Evolutionary conservation across 352 stramenopile genomes (phyloP).

Genomic region (Phytophthora agathidicida): DNA sequence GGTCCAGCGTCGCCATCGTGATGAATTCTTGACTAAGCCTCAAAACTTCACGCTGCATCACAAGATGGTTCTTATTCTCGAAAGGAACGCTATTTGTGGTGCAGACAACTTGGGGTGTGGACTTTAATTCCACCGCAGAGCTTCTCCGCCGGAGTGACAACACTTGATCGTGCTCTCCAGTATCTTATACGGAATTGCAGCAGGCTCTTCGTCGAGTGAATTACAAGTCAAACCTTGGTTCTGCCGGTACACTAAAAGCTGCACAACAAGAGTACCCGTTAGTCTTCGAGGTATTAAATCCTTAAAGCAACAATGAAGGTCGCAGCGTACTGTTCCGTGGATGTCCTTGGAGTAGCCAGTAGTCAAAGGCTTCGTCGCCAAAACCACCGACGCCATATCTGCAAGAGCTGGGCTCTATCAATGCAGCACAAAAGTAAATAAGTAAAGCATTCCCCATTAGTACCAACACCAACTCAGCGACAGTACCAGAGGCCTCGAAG

Average conservation of each 20-base stretch:
- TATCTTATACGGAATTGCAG: constrained; percentile 66
- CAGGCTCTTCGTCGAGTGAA: constrained; percentile 28
- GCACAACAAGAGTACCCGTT: background rate
- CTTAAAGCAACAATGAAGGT: background rate
- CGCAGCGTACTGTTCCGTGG: constrained; percentile 60
- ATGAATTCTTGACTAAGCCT: background rate
- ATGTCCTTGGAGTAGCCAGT: constrained; percentile 83
- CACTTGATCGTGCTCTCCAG: constrained; percentile 74
- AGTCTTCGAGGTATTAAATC: background rate
- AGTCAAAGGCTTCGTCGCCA: constrained; percentile 55
- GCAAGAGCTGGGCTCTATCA: constrained; percentile 53
- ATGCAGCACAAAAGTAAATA: constrained; percentile 2
- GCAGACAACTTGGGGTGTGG: too few relatives aligned
- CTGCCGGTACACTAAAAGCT: constrained; percentile 55
- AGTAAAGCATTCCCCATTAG: too few relatives aligned
- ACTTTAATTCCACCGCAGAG: constrained; percentile 25
- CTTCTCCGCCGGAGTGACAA: constrained; percentile 44
- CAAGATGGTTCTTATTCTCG: constrained; percentile 3
- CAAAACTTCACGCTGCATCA: too few relatives aligned
- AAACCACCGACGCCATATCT: constrained; percentile 64
- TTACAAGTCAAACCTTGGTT: constrained; percentile 27
- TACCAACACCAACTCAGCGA: background rate
- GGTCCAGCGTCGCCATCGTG: background rate
- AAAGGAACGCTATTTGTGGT: constrained; percentile 24
- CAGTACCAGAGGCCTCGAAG: constrained; percentile 21